Evolutionary conservation across 2,329 filamentous ascomycete species (phyloP).

Genomic region (Huntiella bhutanensis): DNA sequence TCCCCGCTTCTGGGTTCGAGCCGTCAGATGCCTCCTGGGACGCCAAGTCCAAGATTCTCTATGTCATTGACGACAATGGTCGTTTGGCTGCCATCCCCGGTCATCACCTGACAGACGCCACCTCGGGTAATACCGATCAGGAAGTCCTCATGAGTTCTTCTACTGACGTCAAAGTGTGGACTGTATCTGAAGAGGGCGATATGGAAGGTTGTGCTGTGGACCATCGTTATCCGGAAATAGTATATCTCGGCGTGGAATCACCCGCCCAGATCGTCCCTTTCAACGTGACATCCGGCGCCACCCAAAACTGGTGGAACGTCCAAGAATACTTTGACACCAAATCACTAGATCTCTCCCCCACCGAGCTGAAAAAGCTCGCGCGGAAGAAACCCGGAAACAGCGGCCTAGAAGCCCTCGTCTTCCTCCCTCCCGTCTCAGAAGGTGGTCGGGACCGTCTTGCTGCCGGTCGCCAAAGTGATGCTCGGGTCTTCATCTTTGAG

Average conservation of each 20-base stretch:
- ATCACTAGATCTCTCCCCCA: not conserved
- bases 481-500: constrained; percentile 8
- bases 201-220: constrained; percentile 9
- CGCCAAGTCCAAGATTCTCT: constrained; percentile 1
- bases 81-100: constrained; percentile 9
- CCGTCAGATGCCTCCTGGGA: constrained; percentile 11
- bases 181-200: constrained; percentile 3
- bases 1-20: constrained; percentile 6
- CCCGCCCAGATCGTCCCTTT: constrained; percentile 7
- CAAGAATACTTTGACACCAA: not conserved
- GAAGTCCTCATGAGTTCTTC: not conserved
- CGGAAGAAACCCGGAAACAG: constrained; percentile 4
- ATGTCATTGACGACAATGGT: constrained; percentile 10
- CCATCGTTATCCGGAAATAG: constrained; percentile 7
- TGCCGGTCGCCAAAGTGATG: constrained; percentile 9
- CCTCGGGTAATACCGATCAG: not conserved
- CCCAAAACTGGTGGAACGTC: constrained; percentile 5
- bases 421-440: not conserved
- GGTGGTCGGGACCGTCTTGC: constrained; percentile 1
- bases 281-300: constrained; percentile 8
- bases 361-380: constrained; percentile 8
- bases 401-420: constrained; percentile 8
- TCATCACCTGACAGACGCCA: not conserved
- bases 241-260: constrained; percentile 9
- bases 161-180: constrained; percentile 8